Evolutionary conservation across 2,329 filamentous ascomycete species (phyloP), one percentile per base, ranked within the genome.

Genomic region (Cercospora sp.): DNA sequence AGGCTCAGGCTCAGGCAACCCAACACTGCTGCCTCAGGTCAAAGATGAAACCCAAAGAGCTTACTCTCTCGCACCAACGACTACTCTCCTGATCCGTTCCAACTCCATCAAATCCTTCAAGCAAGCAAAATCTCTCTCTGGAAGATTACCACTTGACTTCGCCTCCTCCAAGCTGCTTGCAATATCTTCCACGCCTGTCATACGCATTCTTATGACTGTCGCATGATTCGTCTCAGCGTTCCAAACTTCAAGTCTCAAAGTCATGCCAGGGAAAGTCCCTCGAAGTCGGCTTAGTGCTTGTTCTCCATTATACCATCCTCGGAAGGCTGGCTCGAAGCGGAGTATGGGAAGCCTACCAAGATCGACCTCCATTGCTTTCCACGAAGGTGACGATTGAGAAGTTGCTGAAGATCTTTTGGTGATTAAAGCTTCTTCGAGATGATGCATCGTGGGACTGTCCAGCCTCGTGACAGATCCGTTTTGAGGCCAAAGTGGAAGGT

Each of bases 271-370:
- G 26, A 32, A 63, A 6, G 24, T 43, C 6, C 21, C 28, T 24
- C 43, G 34, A 7, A 63, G 43, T 3, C 43, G 37, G 3, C 26
- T n/a, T 3, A 63, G 26, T 24, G 60, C 60, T 32, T 63, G 60
- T 10, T 63, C 60, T 16, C 60, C 60, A 12, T 63, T 63, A 18
- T 63, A 63, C 40, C 37, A 63, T 8, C 60, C 60, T 30, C 60
- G 43, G 8, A 49, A 63, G 8, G 60, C 60, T 2, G 60, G 60
- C 30, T 63, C 60, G 8, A 63, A 63, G 3, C 60, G 18, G 13
- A 49, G 43, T 3, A 63, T 63, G 0, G 60, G 60, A n/a, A 63
- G 43, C 10, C 60, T 30, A 8, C 60, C 60, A 3, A 63, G 30
- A 32, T 63, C 43, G 16, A 63, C n/a, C 12, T 51, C 43, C 10